These are phyloP conservation scores for Pseudocercospora pini-densiflorae DNA, from an alignment of 2,329 filamentous ascomycete species.

Conservation along the genomic window DNA sequence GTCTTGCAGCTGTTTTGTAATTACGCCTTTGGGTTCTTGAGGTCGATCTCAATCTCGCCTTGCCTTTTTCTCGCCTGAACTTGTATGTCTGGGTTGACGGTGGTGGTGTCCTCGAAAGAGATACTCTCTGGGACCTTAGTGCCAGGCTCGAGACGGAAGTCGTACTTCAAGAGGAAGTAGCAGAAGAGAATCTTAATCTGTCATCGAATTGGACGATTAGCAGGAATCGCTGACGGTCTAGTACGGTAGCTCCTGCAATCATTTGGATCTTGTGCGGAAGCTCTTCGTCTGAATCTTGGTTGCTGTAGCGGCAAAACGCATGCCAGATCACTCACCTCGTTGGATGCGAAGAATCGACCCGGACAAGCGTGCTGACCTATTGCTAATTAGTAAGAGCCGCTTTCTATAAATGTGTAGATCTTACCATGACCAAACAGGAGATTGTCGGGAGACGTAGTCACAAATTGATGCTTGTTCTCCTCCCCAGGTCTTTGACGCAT, in stretches of 20 bases:
- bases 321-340: constrained; percentile 24
- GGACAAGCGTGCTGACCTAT: constrained; percentile 5
- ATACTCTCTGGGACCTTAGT: not conserved
- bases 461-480: constrained; percentile 31
- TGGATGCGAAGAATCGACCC: constrained; percentile 40
- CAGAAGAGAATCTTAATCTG: constrained; percentile 40
- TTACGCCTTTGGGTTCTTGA: constrained; percentile 3
- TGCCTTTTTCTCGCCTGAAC: constrained; percentile 5
- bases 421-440: constrained; percentile 39
- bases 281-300: too few relatives aligned
- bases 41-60: constrained; percentile 1
- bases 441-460: constrained; percentile 27
- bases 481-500: constrained; percentile 29
- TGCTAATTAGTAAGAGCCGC: not conserved
- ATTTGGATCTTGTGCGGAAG: not conserved
- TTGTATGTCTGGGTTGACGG: not conserved
- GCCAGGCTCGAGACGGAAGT: constrained; percentile 20
- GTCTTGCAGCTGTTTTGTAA: too few relatives aligned
- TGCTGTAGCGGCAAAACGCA: too few relatives aligned
- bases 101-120: not conserved
- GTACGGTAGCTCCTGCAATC: too few relatives aligned
- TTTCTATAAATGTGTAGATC: constrained; percentile 28
- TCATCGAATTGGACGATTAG: not conserved
- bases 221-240: not conserved
- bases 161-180: constrained; percentile 41